Conservation (phyloP, 106 monocot species). For the Triglochin maritima region DNA sequence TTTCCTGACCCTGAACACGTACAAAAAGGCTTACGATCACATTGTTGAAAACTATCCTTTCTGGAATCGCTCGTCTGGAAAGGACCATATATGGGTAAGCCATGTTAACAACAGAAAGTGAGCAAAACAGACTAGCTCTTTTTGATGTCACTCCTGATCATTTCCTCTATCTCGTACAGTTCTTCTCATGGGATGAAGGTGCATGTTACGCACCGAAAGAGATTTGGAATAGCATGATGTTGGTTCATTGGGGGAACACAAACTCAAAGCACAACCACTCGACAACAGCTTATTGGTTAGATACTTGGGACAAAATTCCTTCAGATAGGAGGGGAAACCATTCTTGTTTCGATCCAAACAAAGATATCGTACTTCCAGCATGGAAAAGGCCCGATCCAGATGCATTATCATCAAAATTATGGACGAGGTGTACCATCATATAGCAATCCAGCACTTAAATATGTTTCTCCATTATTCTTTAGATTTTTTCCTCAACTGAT, state of each 20-base stretch:
- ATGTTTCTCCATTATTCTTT: too few relatives aligned
- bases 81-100: conserved; percentile 95
- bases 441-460: too few relatives aligned
- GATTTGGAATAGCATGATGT: conserved; percentile 97
- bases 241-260: conserved; percentile 99
- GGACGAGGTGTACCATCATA: conserved; percentile 44
- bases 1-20: conserved; percentile 46
- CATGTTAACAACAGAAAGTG: background rate
- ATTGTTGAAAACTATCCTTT: conserved; percentile 70
- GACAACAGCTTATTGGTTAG: conserved; percentile 82
- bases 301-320: conserved; percentile 75
- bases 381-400: conserved; percentile 72
- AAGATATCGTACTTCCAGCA: conserved; percentile 94
- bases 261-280: conserved; percentile 88
- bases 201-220: conserved; percentile 97
- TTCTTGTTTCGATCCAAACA: conserved; percentile 86
- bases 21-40: conserved; percentile 82
- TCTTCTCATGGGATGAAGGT: conserved; percentile 99
- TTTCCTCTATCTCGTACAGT: conserved; percentile 28
- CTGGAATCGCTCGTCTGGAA: conserved; percentile 89
- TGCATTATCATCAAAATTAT: conserved; percentile 52
- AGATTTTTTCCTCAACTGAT: too few relatives aligned
- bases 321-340: conserved; percentile 61
- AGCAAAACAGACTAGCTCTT: background rate
- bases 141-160: background rate